A percentile compares a stretch with the other conserved stretches of the same genome.
phyloP scores from a whole-genome alignment of 2,329 filamentous ascomycete genomes.

The Calonectria pteridis region DNA sequence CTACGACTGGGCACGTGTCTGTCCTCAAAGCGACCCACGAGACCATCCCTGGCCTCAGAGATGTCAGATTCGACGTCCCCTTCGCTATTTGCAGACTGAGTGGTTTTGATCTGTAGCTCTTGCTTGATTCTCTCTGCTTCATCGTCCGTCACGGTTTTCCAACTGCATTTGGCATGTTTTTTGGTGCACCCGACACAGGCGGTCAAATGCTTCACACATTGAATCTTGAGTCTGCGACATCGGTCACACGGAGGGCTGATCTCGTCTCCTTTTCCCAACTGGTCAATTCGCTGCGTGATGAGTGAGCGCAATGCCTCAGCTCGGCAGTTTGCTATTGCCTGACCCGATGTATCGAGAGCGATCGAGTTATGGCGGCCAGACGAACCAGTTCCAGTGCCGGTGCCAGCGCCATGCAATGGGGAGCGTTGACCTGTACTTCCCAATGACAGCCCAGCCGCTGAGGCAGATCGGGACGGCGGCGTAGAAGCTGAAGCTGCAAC shows the following conservation, averaged over 20 bases:
- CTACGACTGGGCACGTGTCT: constrained; percentile 28
- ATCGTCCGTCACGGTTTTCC: constrained; percentile 83
- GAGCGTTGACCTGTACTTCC: constrained; percentile 43
- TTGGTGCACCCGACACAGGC: constrained; percentile 90
- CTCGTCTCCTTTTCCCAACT: constrained; percentile 77
- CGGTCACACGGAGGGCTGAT: constrained; percentile 88
- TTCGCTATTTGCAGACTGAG: constrained; percentile 33
- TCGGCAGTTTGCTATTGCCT: constrained; percentile 41
- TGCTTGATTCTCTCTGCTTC: constrained; percentile 61
- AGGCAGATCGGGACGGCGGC: constrained; percentile 44
- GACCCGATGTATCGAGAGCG: constrained; percentile 34
- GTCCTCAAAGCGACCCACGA: constrained; percentile 28
- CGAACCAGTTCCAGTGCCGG: constrained; percentile 14
- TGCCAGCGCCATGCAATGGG: constrained; percentile 39
- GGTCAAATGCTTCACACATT: constrained; percentile 87
- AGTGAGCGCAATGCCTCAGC: constrained; percentile 59
- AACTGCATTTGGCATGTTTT: constrained; percentile 90
- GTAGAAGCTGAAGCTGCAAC: constrained; percentile 38
- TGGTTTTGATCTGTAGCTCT: constrained; percentile 43
- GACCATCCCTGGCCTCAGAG: constrained; percentile 29
- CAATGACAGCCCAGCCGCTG: constrained; percentile 42
- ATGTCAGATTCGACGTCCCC: constrained; percentile 27
- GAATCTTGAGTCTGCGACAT: constrained; percentile 82
- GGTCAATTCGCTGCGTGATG: constrained; percentile 82
- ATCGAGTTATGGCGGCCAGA: constrained; percentile 34